These are phyloP conservation scores for Phylloporus scabripes DNA, from an alignment of 768 basidiomycete genomes.

Conservation along the genomic window DNA sequence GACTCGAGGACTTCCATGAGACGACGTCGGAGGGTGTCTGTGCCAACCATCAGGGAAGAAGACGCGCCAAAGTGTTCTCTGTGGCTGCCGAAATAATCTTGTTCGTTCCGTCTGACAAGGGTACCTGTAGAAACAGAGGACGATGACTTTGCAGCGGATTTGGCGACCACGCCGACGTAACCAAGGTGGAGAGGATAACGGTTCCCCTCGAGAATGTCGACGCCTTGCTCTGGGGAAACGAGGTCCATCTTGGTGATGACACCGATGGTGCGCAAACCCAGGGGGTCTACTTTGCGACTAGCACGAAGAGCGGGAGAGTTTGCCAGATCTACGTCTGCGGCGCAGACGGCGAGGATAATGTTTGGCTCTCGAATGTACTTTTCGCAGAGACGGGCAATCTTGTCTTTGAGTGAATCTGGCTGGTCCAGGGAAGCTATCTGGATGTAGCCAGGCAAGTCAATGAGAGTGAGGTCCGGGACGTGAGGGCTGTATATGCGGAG, in stretches of 20 bases:
- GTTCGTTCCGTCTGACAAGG: slow-evolving; percentile 52
- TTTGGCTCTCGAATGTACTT: slow-evolving; percentile 99
- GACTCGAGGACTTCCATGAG: slow-evolving; percentile 98
- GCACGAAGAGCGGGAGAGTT: slow-evolving; percentile 95
- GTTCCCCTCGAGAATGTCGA: slow-evolving; percentile 75
- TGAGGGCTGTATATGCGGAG: slow-evolving; percentile 93
- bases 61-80: slow-evolving; percentile 56
- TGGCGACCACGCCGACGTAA: slow-evolving; percentile 94
- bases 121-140: slow-evolving; percentile 44
- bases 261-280: slow-evolving; percentile 93
- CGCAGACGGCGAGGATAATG: slow-evolving; percentile 97
- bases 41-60: slow-evolving; percentile 80
- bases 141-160: slow-evolving; percentile 50
- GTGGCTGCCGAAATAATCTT: slow-evolving; percentile 62
- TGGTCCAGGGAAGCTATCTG: slow-evolving; percentile 95
- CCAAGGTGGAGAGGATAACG: slow-evolving; percentile 96
- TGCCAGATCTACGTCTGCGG: slow-evolving; percentile 97
- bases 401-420: slow-evolving; percentile 89
- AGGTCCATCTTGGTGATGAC: slow-evolving; percentile 99
- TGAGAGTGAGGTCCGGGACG: slow-evolving; percentile 95
- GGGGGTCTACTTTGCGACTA: slow-evolving; percentile 88
- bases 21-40: slow-evolving; percentile 80
- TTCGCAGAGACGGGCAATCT: slow-evolving; percentile 85
- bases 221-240: slow-evolving; percentile 80
- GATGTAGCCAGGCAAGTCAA: slow-evolving; percentile 96